A percentile compares a stretch with the other conserved stretches of the same genome.
These are phyloP conservation scores for Neodidymelliopsis sp. DNA, from an alignment of 2,329 filamentous ascomycete genomes.

Conservation along the genomic window DNA sequence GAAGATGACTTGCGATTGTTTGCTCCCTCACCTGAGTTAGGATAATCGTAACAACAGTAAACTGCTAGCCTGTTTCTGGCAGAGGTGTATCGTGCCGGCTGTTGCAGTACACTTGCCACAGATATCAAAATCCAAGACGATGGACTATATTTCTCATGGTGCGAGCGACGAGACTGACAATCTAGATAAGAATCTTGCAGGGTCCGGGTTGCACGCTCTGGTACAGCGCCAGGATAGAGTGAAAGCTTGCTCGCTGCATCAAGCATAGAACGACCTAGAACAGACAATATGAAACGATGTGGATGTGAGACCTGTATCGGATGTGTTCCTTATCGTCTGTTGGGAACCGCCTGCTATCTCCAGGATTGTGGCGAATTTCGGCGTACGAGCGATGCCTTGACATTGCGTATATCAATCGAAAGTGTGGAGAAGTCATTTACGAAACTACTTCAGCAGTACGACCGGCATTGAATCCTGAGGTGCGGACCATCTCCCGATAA, in stretches of 20 bases:
- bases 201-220: conserved; percentile 7
- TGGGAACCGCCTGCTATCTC: conserved; percentile 12
- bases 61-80: conserved; percentile 11
- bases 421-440: conserved; percentile 1
- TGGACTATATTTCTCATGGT: conserved; percentile 10
- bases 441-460: background rate
- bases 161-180: conserved; percentile 4
- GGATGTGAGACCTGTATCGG: background rate
- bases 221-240: conserved; percentile 8
- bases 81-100: conserved; percentile 12
- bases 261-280: conserved; percentile 8
- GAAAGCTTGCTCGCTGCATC: background rate
- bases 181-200: conserved; percentile 10
- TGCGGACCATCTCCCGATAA: conserved; percentile 7
- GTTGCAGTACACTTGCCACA: conserved; percentile 4
- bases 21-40: conserved; percentile 5
- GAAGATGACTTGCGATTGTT: conserved; percentile 13
- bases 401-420: background rate
- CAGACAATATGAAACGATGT: conserved; percentile 1
- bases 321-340: conserved; percentile 10
- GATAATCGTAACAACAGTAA: conserved; percentile 13
- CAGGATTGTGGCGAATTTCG: conserved; percentile 1
- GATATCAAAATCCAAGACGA: background rate
- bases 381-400: conserved; percentile 7
- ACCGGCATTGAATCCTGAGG: background rate